Evolutionary conservation across 495 filamentous ascomycete species (phyloP).

Genomic region (Recurvomyces mirabilis): DNA sequence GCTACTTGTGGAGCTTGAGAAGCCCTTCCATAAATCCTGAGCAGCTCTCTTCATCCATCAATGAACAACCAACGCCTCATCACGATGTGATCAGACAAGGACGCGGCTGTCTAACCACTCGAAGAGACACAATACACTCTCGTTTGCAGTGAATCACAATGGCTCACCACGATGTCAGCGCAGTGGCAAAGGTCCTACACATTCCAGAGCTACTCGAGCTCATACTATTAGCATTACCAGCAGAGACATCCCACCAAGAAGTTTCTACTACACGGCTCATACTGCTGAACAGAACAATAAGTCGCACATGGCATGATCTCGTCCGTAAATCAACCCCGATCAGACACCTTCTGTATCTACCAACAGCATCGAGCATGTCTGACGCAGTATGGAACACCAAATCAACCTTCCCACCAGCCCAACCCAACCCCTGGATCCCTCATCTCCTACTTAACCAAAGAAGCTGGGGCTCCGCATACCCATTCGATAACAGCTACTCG

Average conservation of each 20-base stretch:
- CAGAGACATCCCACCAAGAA: background rate
- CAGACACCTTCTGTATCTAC: background rate
- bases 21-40: too few species aligned
- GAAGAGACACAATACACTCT: too few species aligned
- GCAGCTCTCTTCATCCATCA: too few species aligned
- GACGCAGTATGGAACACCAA: background rate
- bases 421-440: background rate
- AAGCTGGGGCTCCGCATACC: conserved; percentile 1
- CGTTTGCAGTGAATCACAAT: too few species aligned
- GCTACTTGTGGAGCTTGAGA: too few species aligned
- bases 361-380: background rate
- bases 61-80: too few species aligned
- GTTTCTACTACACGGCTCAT: background rate
- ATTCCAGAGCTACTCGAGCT: conserved; percentile 3
- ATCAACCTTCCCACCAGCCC: background rate
- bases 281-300: background rate
- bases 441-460: background rate
- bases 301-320: background rate
- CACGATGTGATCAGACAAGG: too few species aligned
- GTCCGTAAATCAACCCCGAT: background rate
- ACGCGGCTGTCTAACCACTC: too few species aligned
- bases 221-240: background rate
- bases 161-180: background rate
- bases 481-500: background rate
- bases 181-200: background rate